These are phyloP conservation scores for Microbotryomycetes sp. DNA, from an alignment of 1,284 basidiomycete genomes.

Conservation along the genomic window DNA sequence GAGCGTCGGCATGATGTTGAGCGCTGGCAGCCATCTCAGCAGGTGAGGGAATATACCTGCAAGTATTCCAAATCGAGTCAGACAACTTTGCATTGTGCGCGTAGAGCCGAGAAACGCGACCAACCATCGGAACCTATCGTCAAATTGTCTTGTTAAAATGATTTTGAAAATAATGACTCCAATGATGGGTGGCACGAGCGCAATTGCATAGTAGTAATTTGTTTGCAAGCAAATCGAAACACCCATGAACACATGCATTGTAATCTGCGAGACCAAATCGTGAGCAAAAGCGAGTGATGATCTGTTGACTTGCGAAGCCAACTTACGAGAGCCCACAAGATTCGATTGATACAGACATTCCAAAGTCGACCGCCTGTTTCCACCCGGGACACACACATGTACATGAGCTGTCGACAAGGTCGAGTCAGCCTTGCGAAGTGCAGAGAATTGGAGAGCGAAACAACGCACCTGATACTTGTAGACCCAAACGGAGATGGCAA, in stretches of 20 bases:
- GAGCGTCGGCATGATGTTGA: constrained; percentile 63
- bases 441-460: background rate
- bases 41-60: constrained; percentile 56
- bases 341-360: constrained; percentile 83
- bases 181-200: constrained; percentile 31
- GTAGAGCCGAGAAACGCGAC: no score
- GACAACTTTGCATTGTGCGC: background rate
- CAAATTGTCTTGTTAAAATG: constrained; percentile 63
- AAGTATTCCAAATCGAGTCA: background rate
- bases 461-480: constrained; percentile 70
- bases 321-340: constrained; percentile 64
- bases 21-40: constrained; percentile 63
- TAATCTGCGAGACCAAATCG: constrained; percentile 8
- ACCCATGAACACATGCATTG: constrained; percentile 37
- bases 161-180: constrained; percentile 71
- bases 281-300: background rate
- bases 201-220: constrained; percentile 53
- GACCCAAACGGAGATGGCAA: constrained; percentile 56
- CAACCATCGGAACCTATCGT: constrained; percentile 65
- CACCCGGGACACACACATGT: constrained; percentile 76
- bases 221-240: constrained; percentile 67
- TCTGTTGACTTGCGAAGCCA: constrained; percentile 53
- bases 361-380: constrained; percentile 86
- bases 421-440: background rate
- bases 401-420: constrained; percentile 58